Evolutionary conservation across 345 rosid species (phyloP).

Genomic region (Acer yangbiense): DNA sequence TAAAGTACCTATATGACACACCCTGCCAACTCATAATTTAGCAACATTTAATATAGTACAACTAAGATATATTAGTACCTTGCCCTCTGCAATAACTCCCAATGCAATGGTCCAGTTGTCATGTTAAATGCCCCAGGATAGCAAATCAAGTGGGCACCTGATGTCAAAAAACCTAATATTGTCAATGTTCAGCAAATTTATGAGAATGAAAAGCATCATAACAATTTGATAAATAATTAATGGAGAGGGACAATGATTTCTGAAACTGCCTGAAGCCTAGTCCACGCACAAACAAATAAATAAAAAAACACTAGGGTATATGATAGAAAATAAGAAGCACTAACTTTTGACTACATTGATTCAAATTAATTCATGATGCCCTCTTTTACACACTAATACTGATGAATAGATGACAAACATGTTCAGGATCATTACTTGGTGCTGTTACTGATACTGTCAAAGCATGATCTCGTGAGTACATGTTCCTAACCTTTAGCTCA

Average conservation of each 20-base stretch:
- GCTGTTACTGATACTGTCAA: background rate
- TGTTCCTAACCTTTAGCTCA: background rate
- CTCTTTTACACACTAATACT: background rate
- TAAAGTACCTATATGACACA: background rate
- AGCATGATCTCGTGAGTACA: background rate
- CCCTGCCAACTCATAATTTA: background rate
- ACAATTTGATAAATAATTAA: background rate
- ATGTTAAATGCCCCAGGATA: constrained; percentile 97
- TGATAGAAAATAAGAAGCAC: background rate
- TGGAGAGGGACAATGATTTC: background rate
- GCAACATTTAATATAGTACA: background rate
- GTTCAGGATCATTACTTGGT: background rate
- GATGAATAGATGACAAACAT: background rate
- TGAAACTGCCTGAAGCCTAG: background rate
- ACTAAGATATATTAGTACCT: constrained; percentile 46
- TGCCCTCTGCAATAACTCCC: constrained; percentile 92
- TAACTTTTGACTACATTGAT: background rate
- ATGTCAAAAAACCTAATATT: constrained; percentile 16
- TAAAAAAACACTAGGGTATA: background rate
- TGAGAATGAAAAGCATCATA: background rate
- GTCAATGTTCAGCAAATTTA: constrained; percentile 13
- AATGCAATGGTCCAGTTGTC: constrained; percentile 96
- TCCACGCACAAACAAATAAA: too few relatives aligned
- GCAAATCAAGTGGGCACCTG: constrained; percentile 96
- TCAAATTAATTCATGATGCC: background rate